phyloP scores from a whole-genome alignment of 192 early-diverging fungal species.

The Pilobolus umbonatus region DNA sequence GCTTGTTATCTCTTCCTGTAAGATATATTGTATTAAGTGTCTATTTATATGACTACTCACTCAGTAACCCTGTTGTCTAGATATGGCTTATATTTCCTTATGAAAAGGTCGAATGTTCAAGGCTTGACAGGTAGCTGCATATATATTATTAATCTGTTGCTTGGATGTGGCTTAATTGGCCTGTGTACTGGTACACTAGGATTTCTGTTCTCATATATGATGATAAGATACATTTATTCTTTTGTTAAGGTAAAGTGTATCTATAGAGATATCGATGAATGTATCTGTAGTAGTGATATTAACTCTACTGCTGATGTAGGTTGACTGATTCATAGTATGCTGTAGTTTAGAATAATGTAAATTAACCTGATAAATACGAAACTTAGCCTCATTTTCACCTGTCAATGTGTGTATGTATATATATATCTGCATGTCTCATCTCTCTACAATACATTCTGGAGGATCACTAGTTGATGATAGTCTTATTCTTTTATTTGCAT shows the following conservation, averaged over 20 bases:
- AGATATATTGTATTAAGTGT: not conserved
- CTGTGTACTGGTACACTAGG: slow-evolving; percentile 72
- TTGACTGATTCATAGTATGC: no score
- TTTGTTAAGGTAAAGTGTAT: slow-evolving; percentile 63
- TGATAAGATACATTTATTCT: slow-evolving; percentile 70
- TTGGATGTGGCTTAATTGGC: slow-evolving; percentile 64
- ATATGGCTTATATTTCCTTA: slow-evolving; percentile 58
- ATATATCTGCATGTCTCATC: no score
- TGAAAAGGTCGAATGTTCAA: slow-evolving; percentile 55
- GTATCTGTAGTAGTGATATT: no score
- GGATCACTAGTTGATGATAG: no score
- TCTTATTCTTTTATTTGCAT: no score
- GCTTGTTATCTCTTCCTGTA: slow-evolving; percentile 21
- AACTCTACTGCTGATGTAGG: no score
- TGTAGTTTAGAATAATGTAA: no score
- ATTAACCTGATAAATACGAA: no score
- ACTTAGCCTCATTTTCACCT: no score
- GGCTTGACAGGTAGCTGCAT: slow-evolving; percentile 66
- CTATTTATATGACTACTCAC: not conserved
- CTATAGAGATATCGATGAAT: not conserved
- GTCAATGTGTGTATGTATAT: no score
- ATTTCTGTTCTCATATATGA: slow-evolving; percentile 66
- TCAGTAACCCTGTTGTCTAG: slow-evolving; percentile 34
- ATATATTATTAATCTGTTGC: slow-evolving; percentile 68
- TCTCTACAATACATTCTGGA: no score